These are phyloP conservation scores for Sordariomycetes sp. DNA, from an alignment of 2,329 filamentous ascomycete genomes.

Conservation along the genomic window DNA sequence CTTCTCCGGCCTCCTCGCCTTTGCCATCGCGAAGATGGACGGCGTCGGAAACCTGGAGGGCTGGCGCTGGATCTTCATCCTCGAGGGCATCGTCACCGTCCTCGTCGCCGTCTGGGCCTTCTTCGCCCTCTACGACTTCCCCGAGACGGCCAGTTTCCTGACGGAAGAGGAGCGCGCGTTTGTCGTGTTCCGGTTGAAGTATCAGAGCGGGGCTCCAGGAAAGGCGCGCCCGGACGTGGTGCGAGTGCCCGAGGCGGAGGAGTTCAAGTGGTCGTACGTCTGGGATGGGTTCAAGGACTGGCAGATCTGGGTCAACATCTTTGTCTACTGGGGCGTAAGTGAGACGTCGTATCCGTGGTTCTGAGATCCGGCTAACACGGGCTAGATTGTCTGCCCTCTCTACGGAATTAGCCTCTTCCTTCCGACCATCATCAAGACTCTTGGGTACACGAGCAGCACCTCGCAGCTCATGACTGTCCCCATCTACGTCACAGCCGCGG, in stretches of 20 bases:
- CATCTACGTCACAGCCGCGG: slow-evolving; percentile 11
- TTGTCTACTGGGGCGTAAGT: slow-evolving; percentile 51
- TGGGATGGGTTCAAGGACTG: slow-evolving; percentile 45
- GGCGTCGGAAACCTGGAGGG: slow-evolving; percentile 37
- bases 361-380: neutral
- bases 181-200: slow-evolving; percentile 27
- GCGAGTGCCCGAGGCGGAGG: slow-evolving; percentile 34
- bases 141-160: slow-evolving; percentile 35
- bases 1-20: slow-evolving; percentile 48
- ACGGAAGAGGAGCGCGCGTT: slow-evolving; percentile 25
- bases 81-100: slow-evolving; percentile 28
- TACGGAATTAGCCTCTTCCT: slow-evolving; percentile 29
- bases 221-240: slow-evolving; percentile 31
- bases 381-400: slow-evolving; percentile 9
- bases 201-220: slow-evolving; percentile 47
- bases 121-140: slow-evolving; percentile 47
- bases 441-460: slow-evolving; percentile 13
- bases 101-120: slow-evolving; percentile 28
- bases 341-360: neutral
- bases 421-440: slow-evolving; percentile 11
- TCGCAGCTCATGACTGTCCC: slow-evolving; percentile 15
- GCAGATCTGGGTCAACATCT: slow-evolving; percentile 28
- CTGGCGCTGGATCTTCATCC: slow-evolving; percentile 43
- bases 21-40: slow-evolving; percentile 44
- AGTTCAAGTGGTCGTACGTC: slow-evolving; percentile 42